A percentile compares a stretch with the other conserved stretches of the same genome.
Evolutionary conservation across 1,284 basidiomycete genomes (phyloP).

Genomic region (Pterula multifida): DNA sequence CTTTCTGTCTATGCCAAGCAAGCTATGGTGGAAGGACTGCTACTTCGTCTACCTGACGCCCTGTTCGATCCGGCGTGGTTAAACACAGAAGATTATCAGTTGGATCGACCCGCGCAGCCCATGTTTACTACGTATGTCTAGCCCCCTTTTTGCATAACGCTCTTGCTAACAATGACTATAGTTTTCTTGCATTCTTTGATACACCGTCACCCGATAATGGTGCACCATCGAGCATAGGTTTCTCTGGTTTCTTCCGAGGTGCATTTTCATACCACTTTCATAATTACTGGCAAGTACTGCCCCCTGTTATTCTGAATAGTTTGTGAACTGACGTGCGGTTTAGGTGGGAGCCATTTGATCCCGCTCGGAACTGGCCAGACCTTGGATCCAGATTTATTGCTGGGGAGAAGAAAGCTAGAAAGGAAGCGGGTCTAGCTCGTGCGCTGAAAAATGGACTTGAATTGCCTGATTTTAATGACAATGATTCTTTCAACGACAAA

Average conservation of each 20-base stretch:
- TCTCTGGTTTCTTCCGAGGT: conserved; percentile 80
- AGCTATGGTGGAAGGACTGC: conserved; percentile 57
- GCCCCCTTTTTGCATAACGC: neutral
- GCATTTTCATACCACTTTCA: conserved; percentile 84
- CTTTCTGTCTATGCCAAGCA: conserved; percentile 73
- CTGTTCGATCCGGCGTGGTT: conserved; percentile 84
- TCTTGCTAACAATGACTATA: conserved; percentile 15
- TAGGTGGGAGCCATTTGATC: conserved; percentile 93
- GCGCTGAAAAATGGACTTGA: conserved; percentile 9
- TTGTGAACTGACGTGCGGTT: too few relatives aligned
- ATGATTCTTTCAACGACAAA: conserved; percentile 21
- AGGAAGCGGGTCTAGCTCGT: conserved; percentile 14
- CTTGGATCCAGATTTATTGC: conserved; percentile 69
- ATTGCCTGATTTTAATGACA: conserved; percentile 18
- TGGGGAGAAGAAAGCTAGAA: conserved; percentile 53
- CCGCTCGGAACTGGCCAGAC: conserved; percentile 82
- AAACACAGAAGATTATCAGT: conserved; percentile 72
- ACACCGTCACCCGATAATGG: conserved; percentile 58
- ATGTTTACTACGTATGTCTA: conserved; percentile 62
- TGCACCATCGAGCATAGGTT: conserved; percentile 65
- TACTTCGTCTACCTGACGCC: conserved; percentile 74
- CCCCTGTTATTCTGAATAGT: too few relatives aligned
- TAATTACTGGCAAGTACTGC: conserved; percentile 59
- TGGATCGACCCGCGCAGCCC: conserved; percentile 74
- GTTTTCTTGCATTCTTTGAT: conserved; percentile 74